Base-by-base conservation (phyloP, 2,329 filamentous ascomycete genomes). In the Ophiosphaerella narmari region DNA sequence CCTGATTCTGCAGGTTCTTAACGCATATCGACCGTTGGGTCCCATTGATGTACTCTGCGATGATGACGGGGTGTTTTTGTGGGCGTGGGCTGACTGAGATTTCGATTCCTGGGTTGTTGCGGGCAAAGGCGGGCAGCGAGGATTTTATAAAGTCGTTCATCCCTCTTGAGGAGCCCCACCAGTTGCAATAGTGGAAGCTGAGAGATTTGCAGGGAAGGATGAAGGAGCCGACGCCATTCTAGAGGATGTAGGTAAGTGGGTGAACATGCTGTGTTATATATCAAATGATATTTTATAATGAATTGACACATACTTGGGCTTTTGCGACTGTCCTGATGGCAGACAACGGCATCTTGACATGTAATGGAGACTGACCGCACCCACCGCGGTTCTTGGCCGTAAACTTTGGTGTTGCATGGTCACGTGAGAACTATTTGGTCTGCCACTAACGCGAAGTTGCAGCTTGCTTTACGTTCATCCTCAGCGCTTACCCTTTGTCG, bases 211-310 rank as follows among this genome's bases (percentile, higher is more conserved):
- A 99, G 80, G 96, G 93, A 50, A 97, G 85, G 76, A 99, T 90
- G 80, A 97, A 97, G 73, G 92, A 90, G 68, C 93, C 93, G 63
- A 97, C 82, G 82, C 94, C 94, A 80, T 99, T 97, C 92, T 97
- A 5, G 46, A 48, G 16, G 16, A 39, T 8, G 61, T 50, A 67
- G 60, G 26, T 29, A 29, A 29, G 26, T 29, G 26, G 11, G 7
- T 29, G 26, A 7, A 29, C 5, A 29, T 24, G 39, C 12, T 7
- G 23, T 29, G 23, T 24, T 23, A 14, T 38, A 12, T 3, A 38
- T 43, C 26, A 56, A 14, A 21, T 4, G 1, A 11, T 6, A 9
- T 5, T 2, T 2, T 1, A 8, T 2, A 5, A 1, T 29, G 32
- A 1, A 7, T 14, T 9, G 26, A 14, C 14, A 66, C 79, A 54